These are phyloP conservation scores for Backusella psychrophila DNA, from an alignment of 192 early-diverging fungal genomes.

Conservation along the genomic window DNA sequence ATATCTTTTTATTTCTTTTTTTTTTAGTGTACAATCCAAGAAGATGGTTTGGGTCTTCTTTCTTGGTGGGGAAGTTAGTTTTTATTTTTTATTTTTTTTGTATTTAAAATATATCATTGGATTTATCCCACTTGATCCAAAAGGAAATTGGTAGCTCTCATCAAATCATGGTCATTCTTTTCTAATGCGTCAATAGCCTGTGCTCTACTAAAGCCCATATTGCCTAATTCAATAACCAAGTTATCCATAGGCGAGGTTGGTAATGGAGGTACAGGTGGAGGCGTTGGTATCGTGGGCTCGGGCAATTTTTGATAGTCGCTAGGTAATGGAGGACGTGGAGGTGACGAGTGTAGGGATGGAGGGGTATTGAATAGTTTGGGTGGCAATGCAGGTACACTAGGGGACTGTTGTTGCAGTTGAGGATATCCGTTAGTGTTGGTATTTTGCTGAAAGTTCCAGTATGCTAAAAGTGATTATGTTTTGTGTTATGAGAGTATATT, in stretches of 20 bases:
- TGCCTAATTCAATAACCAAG: conserved; percentile 45
- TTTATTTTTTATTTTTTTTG: not conserved
- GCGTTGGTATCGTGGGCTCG: conserved; percentile 8
- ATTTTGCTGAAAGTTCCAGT: conserved; percentile 13
- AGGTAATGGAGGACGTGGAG: conserved; percentile 14
- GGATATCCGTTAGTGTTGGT: not conserved
- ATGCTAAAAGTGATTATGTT: not conserved
- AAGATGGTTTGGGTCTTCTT: conserved; percentile 66
- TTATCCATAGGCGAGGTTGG: conserved; percentile 3
- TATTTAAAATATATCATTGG: not conserved
- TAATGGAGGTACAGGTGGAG: conserved; percentile 12
- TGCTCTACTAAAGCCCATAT: conserved; percentile 72
- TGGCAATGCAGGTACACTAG: conserved; percentile 22
- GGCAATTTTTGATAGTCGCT: conserved; percentile 7
- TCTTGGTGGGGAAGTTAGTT: conserved; percentile 63
- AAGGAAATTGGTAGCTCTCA: conserved; percentile 75
- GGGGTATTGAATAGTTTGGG: conserved; percentile 23
- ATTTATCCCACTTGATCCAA: conserved; percentile 47
- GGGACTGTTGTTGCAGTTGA: not conserved
- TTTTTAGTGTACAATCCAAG: conserved; percentile 60
- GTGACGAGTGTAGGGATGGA: conserved; percentile 12
- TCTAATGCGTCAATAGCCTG: conserved; percentile 74
- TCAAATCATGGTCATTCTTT: conserved; percentile 72
- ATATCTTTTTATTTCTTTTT: not conserved
- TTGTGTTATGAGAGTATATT: not conserved